phyloP scores from a whole-genome alignment of 495 filamentous ascomycete genomes.

The Xanthoparmelia taractica region DNA sequence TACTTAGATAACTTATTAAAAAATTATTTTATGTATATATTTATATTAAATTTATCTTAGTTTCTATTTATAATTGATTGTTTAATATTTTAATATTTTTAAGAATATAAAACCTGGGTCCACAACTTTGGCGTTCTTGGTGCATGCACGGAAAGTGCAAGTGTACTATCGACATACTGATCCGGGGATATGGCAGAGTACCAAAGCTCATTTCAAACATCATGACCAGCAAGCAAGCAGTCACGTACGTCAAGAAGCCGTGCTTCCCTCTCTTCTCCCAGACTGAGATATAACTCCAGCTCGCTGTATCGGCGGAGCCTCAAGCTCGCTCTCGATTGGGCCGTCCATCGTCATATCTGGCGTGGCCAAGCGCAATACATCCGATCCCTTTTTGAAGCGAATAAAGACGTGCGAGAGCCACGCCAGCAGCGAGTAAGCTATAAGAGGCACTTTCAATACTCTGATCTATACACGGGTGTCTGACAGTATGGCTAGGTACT shows the following conservation, averaged over 20 bases:
- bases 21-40: too few species aligned
- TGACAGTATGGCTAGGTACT: constrained; percentile 48
- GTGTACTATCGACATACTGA: too few species aligned
- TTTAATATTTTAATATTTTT: too few species aligned
- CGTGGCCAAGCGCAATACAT: constrained; percentile 94
- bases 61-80: too few species aligned
- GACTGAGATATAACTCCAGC: constrained; percentile 39
- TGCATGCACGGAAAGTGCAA: too few species aligned
- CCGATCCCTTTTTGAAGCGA: constrained; percentile 88
- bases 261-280: background rate
- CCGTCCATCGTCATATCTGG: constrained; percentile 84
- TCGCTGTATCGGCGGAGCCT: constrained; percentile 88
- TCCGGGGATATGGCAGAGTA: too few species aligned
- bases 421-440: constrained; percentile 71
- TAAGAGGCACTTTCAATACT: background rate
- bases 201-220: background rate
- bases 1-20: too few species aligned
- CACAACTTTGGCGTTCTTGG: too few species aligned
- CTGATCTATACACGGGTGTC: background rate
- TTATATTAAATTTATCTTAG: too few species aligned
- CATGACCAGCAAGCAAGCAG: constrained; percentile 30
- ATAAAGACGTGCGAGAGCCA: constrained; percentile 76
- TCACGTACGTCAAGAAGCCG: constrained; percentile 17
- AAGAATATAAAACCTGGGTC: too few species aligned
- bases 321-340: constrained; percentile 91